Evolutionary conservation across 139 green algal genomes (phyloP), one percentile per base, ranked within the genome.

Genomic region (Penium margaritaceum): DNA sequence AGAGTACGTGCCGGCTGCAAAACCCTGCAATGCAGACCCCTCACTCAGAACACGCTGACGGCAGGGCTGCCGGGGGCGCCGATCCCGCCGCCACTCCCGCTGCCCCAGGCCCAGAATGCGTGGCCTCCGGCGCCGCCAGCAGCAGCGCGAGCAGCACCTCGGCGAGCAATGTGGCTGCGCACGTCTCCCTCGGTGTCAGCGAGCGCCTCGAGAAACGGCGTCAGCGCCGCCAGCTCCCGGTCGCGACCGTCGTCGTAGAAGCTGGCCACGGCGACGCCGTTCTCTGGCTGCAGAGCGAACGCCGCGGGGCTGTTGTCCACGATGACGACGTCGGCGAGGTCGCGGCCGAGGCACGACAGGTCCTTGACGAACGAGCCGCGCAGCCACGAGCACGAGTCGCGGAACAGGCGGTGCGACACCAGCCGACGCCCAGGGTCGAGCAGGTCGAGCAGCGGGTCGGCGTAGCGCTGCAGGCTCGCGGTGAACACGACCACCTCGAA

Each of bases 241-340:
- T 98, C 93, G 24, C 90, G 74, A 77, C 87, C 86, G 79, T 97
- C 88, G 71, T 96, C 93, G 36, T 98, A 96, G 75, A 95, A 97
- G 2, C 87, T 92, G 19, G 78, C 73, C 43, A 98, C 94, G 44
- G 92, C 88, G 21, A 97, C 67, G 1, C 94, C 94, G 78, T 98
- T 98, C 46, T 90, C 88, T 0, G 94, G 94, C 78, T 98, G 94
- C 77, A 98, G 97, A 2, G 91, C 78, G 85, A 98, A 98, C 7
- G 85, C 93, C 76, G 96, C 88, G 5, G 94, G 94, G 3, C 87
- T 95, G 86, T 98, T 98, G 86, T 98, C 94, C 21, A 98, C 88
- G 63, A 98, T 96, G 67, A 98, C 91, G 36, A 81, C 88, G 70
- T 85, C 38, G 9, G 63, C 67, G 38, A 97, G 79, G 30, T 91